A percentile compares a stretch with the other conserved stretches of the same genome.
Conservation (phyloP, 805 yeast genomes). For the Pichia nanzhaoensis region DNA sequence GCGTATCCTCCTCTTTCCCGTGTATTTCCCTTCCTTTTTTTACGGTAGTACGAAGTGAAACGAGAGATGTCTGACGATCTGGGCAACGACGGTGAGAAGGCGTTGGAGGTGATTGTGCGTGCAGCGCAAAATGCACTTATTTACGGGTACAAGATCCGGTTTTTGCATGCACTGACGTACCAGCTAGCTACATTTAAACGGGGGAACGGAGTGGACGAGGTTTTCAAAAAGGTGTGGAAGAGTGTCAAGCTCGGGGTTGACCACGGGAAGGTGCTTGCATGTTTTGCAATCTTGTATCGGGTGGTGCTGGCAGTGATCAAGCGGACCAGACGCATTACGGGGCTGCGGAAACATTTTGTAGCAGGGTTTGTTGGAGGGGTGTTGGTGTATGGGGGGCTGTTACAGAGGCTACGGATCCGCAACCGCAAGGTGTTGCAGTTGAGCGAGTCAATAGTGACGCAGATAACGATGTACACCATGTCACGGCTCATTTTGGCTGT, state of each 20-base stretch:
- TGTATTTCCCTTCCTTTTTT: too few relatives aligned
- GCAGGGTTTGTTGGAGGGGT: slow-evolving; percentile 29
- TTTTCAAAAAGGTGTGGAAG: slow-evolving; percentile 16
- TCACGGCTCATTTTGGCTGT: slow-evolving; percentile 60
- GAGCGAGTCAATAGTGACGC: slow-evolving; percentile 48
- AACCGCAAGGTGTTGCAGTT: neutral
- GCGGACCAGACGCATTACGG: neutral
- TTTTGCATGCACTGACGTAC: slow-evolving; percentile 25
- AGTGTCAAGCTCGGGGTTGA: slow-evolving; percentile 23
- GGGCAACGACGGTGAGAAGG: neutral
- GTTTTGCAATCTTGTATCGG: slow-evolving; percentile 27
- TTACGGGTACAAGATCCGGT: slow-evolving; percentile 29
- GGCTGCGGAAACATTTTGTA: slow-evolving; percentile 14
- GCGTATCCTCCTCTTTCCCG: too few relatives aligned
- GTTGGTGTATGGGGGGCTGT: slow-evolving; percentile 26
- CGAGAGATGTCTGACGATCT: neutral
- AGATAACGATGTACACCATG: slow-evolving; percentile 66
- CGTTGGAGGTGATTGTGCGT: neutral
- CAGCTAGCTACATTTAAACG: slow-evolving; percentile 19
- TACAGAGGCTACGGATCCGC: neutral
- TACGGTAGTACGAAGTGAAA: neutral
- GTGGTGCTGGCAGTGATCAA: neutral
- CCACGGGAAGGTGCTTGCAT: slow-evolving; percentile 29
- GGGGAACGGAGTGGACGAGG: slow-evolving; percentile 8
- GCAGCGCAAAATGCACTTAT: slow-evolving; percentile 34